Evolutionary conservation across 169 alveolate genomes (phyloP).

Genomic region (Eimeria acervulina): DNA sequence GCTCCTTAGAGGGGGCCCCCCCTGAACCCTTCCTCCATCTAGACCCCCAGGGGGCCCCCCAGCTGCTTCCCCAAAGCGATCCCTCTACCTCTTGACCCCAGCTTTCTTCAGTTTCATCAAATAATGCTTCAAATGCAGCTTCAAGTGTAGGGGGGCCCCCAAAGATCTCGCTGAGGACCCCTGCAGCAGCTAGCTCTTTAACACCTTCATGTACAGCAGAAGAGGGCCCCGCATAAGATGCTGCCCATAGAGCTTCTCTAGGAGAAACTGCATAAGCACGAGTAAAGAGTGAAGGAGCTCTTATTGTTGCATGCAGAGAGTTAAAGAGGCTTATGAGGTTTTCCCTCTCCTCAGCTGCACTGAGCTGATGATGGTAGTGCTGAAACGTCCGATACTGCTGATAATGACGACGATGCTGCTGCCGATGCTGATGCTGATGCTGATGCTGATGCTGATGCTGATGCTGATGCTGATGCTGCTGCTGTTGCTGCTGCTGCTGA

Average conservation of each 20-base stretch:
- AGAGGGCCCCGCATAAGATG: neutral
- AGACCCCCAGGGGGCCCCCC: slow-evolving; percentile 33
- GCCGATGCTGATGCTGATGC: too few species aligned
- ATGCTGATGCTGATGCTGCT: too few species aligned
- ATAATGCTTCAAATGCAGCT: neutral
- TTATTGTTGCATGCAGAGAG: neutral
- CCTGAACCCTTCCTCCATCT: neutral
- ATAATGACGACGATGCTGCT: too few species aligned
- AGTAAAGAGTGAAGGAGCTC: neutral
- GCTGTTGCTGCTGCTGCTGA: too few species aligned
- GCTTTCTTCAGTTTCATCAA: neutral
- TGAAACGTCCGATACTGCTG: too few species aligned
- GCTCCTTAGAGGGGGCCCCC: neutral
- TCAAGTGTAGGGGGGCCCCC: neutral
- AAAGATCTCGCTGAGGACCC: neutral
- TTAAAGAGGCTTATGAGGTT: neutral
- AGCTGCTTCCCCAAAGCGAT: neutral
- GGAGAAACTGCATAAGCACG: neutral
- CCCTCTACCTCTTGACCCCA: too few species aligned
- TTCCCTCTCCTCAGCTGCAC: neutral
- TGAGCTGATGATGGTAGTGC: too few species aligned
- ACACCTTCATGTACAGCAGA: neutral
- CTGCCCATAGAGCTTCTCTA: neutral
- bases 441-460: neutral
- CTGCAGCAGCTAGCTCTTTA: neutral